phyloP scores from a whole-genome alignment of 2,329 filamentous ascomycete species.

The Aspergillus alliaceus region DNA sequence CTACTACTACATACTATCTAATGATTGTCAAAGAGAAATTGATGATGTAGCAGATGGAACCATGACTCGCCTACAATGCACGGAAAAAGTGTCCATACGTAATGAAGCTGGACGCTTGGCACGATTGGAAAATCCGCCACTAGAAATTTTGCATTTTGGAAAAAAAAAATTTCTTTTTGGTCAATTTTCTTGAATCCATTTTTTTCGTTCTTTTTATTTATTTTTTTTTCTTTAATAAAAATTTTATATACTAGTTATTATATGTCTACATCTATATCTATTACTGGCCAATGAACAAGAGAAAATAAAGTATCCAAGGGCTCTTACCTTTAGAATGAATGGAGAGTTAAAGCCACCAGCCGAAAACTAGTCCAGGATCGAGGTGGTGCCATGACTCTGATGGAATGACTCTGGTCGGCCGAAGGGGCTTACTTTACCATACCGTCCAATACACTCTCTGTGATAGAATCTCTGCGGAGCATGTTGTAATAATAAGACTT shows the following conservation, averaged over 20 bases:
- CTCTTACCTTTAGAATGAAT: no score
- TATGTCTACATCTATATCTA: background rate
- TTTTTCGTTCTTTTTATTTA: no score
- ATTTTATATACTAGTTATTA: background rate
- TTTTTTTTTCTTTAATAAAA: background rate
- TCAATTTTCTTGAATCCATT: background rate
- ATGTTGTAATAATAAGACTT: background rate
- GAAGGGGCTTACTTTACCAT: background rate
- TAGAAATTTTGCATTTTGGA: background rate
- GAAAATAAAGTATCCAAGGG: no score
- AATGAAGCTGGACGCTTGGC: background rate
- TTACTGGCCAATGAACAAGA: background rate
- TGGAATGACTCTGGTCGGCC: background rate
- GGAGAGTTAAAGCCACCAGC: no score
- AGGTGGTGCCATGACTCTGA: background rate
- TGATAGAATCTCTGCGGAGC: background rate
- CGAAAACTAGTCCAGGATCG: background rate
- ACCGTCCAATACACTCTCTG: background rate
- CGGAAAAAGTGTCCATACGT: background rate
- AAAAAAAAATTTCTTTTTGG: background rate
- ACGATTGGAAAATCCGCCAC: background rate
- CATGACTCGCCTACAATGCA: background rate
- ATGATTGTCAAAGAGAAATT: background rate
- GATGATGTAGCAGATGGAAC: background rate
- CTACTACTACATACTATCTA: no score